Percentiles rank a stretch among this genome's conserved stretches.
Conservation (phyloP, 129 eudicot genomes). For the Smallanthus sonchifolius region DNA sequence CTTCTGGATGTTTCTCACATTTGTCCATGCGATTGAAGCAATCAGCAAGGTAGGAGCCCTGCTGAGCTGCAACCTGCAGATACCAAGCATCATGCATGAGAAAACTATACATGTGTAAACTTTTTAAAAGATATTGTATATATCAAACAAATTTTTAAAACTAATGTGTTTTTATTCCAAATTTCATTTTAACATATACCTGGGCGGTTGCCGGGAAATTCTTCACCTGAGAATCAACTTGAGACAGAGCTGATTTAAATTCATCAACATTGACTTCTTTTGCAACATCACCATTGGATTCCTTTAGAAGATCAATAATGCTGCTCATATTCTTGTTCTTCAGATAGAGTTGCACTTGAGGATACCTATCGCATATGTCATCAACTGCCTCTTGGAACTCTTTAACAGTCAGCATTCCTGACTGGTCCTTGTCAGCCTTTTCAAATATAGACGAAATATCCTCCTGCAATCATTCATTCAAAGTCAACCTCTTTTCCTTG, state of each 20-base stretch:
- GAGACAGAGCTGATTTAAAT: conserved; percentile 66
- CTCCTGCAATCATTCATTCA: conserved; percentile 54
- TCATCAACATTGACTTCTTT: conserved; percentile 70
- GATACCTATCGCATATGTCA: conserved; percentile 82
- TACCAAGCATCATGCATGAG: conserved; percentile 5
- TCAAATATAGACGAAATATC: conserved; percentile 69
- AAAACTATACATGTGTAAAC: not conserved
- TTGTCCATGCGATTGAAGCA: conserved; percentile 91
- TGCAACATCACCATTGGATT: conserved; percentile 54
- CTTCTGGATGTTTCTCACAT: conserved; percentile 78
- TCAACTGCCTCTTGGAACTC: conserved; percentile 73
- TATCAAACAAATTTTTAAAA: too few relatives aligned
- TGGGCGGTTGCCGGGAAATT: conserved; percentile 94
- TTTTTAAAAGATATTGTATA: too few relatives aligned
- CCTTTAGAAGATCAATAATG: conserved; percentile 65
- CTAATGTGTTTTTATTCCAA: not conserved
- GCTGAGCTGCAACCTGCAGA: conserved; percentile 88
- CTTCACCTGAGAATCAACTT: conserved; percentile 86
- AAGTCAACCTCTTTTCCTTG: not conserved
- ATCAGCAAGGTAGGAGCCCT: conserved; percentile 80
- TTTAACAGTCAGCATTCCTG: conserved; percentile 71
- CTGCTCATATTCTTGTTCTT: conserved; percentile 57
- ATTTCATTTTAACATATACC: conserved; percentile 24
- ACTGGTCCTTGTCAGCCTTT: conserved; percentile 77
- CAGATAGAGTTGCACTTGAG: conserved; percentile 68